A percentile compares a stretch with the other conserved stretches of the same genome.
Evolutionary conservation across 805 yeast species (phyloP).

Genomic region (Yarrowia sp.): DNA sequence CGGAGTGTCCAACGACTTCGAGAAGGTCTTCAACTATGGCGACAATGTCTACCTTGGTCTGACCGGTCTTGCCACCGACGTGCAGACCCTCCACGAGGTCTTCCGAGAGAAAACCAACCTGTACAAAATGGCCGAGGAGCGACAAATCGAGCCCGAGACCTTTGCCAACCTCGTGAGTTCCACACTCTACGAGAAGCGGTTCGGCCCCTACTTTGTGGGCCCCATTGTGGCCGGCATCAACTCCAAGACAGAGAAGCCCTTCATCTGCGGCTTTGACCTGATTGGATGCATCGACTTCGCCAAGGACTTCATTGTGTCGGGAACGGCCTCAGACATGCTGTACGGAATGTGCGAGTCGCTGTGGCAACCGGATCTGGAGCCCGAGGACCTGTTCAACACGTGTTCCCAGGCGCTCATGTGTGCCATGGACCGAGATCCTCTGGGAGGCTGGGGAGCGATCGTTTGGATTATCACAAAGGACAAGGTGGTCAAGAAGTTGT

Average conservation of each 20-base stretch:
- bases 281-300: constrained; percentile 97
- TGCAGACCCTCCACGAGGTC: constrained; percentile 76
- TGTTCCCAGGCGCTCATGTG: constrained; percentile 90
- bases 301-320: constrained; percentile 91
- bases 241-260: constrained; percentile 82
- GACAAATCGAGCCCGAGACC: constrained; percentile 89
- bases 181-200: constrained; percentile 84
- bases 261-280: constrained; percentile 91
- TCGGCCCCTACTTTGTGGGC: constrained; percentile 94
- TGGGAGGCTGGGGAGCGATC: constrained; percentile 98
- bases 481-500: constrained; percentile 82
- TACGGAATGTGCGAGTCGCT: constrained; percentile 98
- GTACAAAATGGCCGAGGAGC: constrained; percentile 89
- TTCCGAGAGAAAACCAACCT: constrained; percentile 86
- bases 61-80: constrained; percentile 96
- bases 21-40: constrained; percentile 86
- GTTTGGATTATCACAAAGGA: constrained; percentile 93
- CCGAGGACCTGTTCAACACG: constrained; percentile 95
- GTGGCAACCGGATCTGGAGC: constrained; percentile 91
- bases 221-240: constrained; percentile 96
- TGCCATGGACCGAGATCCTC: constrained; percentile 96
- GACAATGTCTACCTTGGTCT: constrained; percentile 76
- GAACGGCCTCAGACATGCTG: constrained; percentile 95
- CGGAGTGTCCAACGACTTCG: constrained; percentile 91
- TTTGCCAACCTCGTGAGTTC: constrained; percentile 92